These are phyloP conservation scores for Westerdykella sp. DNA, from an alignment of 2,329 filamentous ascomycete genomes.

Conservation along the genomic window DNA sequence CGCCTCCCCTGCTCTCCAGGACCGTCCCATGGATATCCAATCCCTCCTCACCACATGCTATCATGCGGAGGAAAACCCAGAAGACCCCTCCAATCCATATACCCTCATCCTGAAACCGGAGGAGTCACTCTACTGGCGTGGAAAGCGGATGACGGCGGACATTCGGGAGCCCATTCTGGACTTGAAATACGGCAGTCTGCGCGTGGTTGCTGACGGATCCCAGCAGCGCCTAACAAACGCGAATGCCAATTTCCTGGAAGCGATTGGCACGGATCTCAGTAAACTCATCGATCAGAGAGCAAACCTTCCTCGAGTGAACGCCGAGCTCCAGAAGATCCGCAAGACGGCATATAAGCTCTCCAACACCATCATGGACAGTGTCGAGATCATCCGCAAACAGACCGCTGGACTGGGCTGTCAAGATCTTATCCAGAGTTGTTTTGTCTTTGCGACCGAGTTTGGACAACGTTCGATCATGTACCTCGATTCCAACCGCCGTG, in stretches of 20 bases:
- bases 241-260: slow-evolving; percentile 68
- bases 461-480: slow-evolving; percentile 89
- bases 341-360: slow-evolving; percentile 94
- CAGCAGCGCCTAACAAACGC: slow-evolving; percentile 71
- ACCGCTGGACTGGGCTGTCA: slow-evolving; percentile 80
- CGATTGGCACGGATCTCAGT: slow-evolving; percentile 78
- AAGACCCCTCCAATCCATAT: slow-evolving; percentile 76
- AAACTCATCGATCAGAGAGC: slow-evolving; percentile 87
- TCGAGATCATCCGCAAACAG: slow-evolving; percentile 85
- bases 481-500: slow-evolving; percentile 90
- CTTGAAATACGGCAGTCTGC: slow-evolving; percentile 76
- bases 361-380: slow-evolving; percentile 98
- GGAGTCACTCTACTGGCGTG: slow-evolving; percentile 71
- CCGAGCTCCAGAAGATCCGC: slow-evolving; percentile 86
- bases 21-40: slow-evolving; percentile 74
- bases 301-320: slow-evolving; percentile 86
- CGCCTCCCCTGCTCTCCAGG: slow-evolving; percentile 71
- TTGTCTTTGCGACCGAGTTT: slow-evolving; percentile 98
- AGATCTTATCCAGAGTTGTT: slow-evolving; percentile 95
- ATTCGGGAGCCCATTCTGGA: slow-evolving; percentile 76
- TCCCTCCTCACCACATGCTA: slow-evolving; percentile 76
- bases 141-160: slow-evolving; percentile 63
- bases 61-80: slow-evolving; percentile 60
- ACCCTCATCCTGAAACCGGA: slow-evolving; percentile 81
- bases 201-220: slow-evolving; percentile 83